These are phyloP conservation scores for Avena atlantica DNA, from an alignment of 176 grass and related monocot species.

Conservation along the genomic window DNA sequence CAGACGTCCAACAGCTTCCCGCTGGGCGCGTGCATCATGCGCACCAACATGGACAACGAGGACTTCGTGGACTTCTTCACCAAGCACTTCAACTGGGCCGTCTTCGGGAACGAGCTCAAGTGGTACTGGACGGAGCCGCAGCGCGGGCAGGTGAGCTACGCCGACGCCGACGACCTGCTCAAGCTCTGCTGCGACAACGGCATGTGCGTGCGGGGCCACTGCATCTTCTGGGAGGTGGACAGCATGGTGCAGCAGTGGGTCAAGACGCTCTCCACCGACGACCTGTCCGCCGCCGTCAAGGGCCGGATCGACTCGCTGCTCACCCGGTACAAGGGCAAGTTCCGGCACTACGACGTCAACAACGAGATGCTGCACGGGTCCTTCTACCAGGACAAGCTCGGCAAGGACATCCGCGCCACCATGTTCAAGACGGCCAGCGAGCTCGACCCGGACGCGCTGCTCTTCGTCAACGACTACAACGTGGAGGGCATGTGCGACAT, in stretches of 20 bases:
- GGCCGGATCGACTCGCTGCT: constrained; percentile 63
- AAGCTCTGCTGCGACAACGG: constrained; percentile 75
- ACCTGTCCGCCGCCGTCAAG: constrained; percentile 61
- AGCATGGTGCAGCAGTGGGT: constrained; percentile 76
- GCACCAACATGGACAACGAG: constrained; percentile 94
- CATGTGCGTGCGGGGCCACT: constrained; percentile 73
- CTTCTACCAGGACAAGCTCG: constrained; percentile 87
- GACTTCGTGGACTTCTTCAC: constrained; percentile 85
- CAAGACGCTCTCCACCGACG: constrained; percentile 49
- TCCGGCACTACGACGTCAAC: constrained; percentile 87
- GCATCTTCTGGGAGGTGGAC: constrained; percentile 95
- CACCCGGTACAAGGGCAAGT: constrained; percentile 79
- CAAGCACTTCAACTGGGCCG: constrained; percentile 89
- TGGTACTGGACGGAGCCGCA: constrained; percentile 96
- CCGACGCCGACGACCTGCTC: constrained; percentile 85
- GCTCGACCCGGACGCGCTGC: constrained; percentile 65
- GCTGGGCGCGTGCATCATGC: constrained; percentile 77
- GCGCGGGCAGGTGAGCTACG: constrained; percentile 68
- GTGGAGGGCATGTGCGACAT: constrained; percentile 72
- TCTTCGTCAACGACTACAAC: constrained; percentile 97
- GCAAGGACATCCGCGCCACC: constrained; percentile 56
- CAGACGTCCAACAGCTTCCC: constrained; percentile 89
- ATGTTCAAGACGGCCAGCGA: constrained; percentile 75
- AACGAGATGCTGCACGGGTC: constrained; percentile 96
- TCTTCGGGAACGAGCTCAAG: constrained; percentile 96